A percentile compares a stretch with the other conserved stretches of the same genome.
phyloP scores from a whole-genome alignment of 2,329 filamentous ascomycete species.

The Emmonsiellopsis sp. region DNA sequence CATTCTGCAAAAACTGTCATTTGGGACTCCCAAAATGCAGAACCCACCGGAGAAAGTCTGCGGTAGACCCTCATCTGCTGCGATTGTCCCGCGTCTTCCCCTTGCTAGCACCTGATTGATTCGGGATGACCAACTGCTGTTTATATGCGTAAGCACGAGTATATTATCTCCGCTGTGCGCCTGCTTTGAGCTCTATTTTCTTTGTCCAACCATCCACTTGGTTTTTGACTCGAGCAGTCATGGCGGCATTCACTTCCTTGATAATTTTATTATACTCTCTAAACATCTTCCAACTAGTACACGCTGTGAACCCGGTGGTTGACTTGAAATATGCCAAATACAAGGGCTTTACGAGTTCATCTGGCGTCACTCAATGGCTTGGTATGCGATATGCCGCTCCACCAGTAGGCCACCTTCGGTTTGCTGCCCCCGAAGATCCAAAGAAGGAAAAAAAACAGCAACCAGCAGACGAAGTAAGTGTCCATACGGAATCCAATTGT shows the following conservation, averaged over 20 bases:
- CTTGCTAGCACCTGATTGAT: too few relatives aligned
- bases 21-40: too few relatives aligned
- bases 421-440: slow-evolving; percentile 59
- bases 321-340: slow-evolving; percentile 61
- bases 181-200: too few relatives aligned
- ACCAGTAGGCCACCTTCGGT: slow-evolving; percentile 57
- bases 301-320: slow-evolving; percentile 34
- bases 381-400: slow-evolving; percentile 67
- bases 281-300: not conserved
- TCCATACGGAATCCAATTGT: not conserved
- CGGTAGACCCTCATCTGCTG: too few relatives aligned
- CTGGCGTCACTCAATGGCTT: slow-evolving; percentile 61
- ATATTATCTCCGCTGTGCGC: too few relatives aligned
- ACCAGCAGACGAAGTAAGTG: slow-evolving; percentile 45
- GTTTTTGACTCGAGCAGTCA: not conserved
- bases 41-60: too few relatives aligned
- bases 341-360: slow-evolving; percentile 44
- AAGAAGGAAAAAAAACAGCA: slow-evolving; percentile 36
- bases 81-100: too few relatives aligned
- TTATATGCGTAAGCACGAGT: too few relatives aligned
- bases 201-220: too few relatives aligned
- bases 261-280: not conserved
- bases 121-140: too few relatives aligned
- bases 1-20: too few relatives aligned
- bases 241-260: not conserved